phyloP scores from a whole-genome alignment of 768 basidiomycete species.

The Tubosaeta brunneosetosa region DNA sequence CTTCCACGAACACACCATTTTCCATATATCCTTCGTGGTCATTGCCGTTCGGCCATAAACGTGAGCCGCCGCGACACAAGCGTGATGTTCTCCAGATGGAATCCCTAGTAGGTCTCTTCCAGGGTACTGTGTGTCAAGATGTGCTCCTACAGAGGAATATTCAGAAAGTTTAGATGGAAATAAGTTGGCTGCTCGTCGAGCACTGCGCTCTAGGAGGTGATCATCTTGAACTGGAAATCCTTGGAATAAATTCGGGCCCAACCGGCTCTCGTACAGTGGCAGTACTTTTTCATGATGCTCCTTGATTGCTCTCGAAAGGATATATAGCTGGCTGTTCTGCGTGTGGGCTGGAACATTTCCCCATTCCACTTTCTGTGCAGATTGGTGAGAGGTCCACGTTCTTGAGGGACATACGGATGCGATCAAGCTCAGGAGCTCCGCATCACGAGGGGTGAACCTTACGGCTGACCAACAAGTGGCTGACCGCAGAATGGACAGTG shows the following conservation, averaged over 20 bases:
- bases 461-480: constrained; percentile 37
- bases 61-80: constrained; percentile 4
- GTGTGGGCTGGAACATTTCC: constrained; percentile 11
- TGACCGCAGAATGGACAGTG: constrained; percentile 36
- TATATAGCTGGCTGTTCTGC: constrained; percentile 28
- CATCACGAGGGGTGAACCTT: constrained; percentile 30
- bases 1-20: constrained; percentile 6
- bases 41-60: constrained; percentile 1
- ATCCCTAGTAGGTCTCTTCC: neutral
- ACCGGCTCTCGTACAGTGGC: neutral
- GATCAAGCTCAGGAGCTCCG: constrained; percentile 31
- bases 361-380: constrained; percentile 38
- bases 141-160: too few species aligned
- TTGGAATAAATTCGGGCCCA: neutral
- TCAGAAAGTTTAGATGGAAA: neutral
- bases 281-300: constrained; percentile 17
- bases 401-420: constrained; percentile 30
- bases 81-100: constrained; percentile 3
- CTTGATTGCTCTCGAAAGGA: constrained; percentile 24
- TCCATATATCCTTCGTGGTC: neutral
- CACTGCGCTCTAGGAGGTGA: constrained; percentile 11
- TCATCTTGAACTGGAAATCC: constrained; percentile 1
- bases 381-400: constrained; percentile 33
- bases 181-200: neutral
- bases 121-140: too few species aligned